These are phyloP conservation scores for Friedmanniomyces endolithicus DNA, from an alignment of 495 filamentous ascomycete species.

Conservation along the genomic window DNA sequence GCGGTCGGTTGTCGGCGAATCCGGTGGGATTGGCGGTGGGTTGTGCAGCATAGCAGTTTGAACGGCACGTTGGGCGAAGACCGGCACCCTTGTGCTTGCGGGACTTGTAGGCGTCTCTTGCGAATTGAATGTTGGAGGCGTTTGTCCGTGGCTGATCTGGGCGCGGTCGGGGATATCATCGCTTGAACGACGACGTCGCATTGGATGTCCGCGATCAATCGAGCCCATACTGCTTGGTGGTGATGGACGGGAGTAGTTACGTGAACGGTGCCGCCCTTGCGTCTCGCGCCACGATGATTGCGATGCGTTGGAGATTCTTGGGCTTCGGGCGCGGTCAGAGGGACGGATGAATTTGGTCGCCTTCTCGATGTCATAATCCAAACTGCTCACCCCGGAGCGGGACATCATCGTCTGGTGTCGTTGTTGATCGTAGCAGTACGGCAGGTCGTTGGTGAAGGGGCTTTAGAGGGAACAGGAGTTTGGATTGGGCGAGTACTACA, in stretches of 20 bases:
- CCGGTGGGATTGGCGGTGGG: background rate
- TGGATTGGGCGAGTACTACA: background rate
- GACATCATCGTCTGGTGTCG: background rate
- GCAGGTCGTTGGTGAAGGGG: background rate
- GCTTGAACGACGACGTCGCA: background rate
- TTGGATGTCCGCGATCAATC: background rate
- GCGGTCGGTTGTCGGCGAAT: background rate
- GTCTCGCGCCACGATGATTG: background rate
- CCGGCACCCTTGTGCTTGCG: background rate
- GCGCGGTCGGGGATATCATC: background rate
- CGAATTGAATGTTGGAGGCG: background rate
- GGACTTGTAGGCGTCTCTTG: background rate
- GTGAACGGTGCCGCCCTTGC: background rate
- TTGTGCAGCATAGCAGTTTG: background rate
- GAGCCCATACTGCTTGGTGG: background rate
- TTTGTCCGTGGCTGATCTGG: background rate
- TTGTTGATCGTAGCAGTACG: background rate
- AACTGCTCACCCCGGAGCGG: background rate
- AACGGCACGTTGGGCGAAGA: background rate
- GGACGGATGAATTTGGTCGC: background rate
- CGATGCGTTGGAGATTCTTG: background rate
- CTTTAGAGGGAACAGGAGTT: background rate
- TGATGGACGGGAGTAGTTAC: conserved; percentile 1
- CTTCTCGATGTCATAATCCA: background rate
- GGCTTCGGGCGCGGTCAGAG: background rate